Evolutionary conservation across 768 basidiomycete genomes (phyloP), one percentile per base, ranked within the genome.

Genomic region (Lyophyllum decastes): DNA sequence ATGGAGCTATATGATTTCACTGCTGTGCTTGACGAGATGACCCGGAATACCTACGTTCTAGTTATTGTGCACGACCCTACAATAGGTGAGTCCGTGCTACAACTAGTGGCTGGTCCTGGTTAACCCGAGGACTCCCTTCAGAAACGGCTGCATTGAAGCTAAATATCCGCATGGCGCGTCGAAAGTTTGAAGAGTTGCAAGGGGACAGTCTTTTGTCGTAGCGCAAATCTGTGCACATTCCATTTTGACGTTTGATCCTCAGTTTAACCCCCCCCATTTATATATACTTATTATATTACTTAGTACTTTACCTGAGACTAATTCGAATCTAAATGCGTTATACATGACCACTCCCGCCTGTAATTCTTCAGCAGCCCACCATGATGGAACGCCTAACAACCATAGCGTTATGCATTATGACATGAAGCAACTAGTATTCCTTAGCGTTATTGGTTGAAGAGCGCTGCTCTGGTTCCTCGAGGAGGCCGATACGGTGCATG

Each of bases 21-120:
- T 0, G 93, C 93, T 4, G 90, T 95, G 27, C 81, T 98, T 22
- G 95, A 97, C 64, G 90, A 93, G 64, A 84, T 98, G 79, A 97
- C 96, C 24, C 82, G 83, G 65, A 97, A 97, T 70, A 96, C 95
- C 0, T 98, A 94, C 65, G 87, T 98, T 49, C 78, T 98, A 67
- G 82, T 97, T 53, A 84, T 98, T 40, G 89, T 92, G 10, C 91
- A 94, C 62, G 88, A 96, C 68, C 92, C 93, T 0, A 86, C 88
- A 72, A 88, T 95, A 68, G 93, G 94, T 94, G 82, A 71, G 17
- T 50, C 30, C 51, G 38, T 46, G 46, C 49, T 33, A 21, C 41
- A 40, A 3, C 8, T 26, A 34, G 57, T 33, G 8, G 24, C n/a
- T 17, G 16, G 35, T 50, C 41, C 26, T 50, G 49, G n/a, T 38